These are phyloP conservation scores for Panicum virgatum DNA, from an alignment of 202 grass and related monocot genomes.

Conservation along the genomic window DNA sequence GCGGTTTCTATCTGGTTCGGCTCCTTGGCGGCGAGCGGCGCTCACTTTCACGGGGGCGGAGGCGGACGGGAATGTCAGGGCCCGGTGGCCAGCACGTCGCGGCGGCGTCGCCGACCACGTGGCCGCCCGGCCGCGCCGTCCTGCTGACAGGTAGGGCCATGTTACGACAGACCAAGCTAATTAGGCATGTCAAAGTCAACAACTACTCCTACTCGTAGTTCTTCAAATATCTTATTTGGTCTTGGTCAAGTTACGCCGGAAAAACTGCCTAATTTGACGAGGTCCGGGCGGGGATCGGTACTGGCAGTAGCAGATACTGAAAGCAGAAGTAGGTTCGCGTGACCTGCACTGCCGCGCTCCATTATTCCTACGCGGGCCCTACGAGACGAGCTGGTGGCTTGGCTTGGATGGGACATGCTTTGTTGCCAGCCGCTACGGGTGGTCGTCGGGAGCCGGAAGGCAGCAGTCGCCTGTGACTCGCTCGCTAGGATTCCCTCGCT, in stretches of 20 bases:
- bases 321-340: not conserved
- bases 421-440: conserved; percentile 22
- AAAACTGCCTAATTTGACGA: conserved; percentile 37
- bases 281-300: not conserved
- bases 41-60: no score
- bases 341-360: not conserved
- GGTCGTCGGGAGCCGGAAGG: not conserved
- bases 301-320: no score
- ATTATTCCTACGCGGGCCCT: conserved; percentile 13
- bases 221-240: no score
- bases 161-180: no score
- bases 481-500: conserved; percentile 17
- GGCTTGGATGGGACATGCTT: not conserved
- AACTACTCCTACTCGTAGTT: not conserved
- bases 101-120: conserved; percentile 33
- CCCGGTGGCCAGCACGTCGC: conserved; percentile 40
- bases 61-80: conserved; percentile 35
- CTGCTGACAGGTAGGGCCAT: conserved; percentile 15
- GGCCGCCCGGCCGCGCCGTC: not conserved
- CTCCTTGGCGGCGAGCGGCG: conserved; percentile 33
- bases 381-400: conserved; percentile 37
- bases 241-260: conserved; percentile 10
- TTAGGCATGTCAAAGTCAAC: not conserved
- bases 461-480: not conserved
- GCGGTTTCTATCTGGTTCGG: conserved; percentile 35